Evolutionary conservation across 75 land plant species (phyloP).

Genomic region (Larix kaempferi): DNA sequence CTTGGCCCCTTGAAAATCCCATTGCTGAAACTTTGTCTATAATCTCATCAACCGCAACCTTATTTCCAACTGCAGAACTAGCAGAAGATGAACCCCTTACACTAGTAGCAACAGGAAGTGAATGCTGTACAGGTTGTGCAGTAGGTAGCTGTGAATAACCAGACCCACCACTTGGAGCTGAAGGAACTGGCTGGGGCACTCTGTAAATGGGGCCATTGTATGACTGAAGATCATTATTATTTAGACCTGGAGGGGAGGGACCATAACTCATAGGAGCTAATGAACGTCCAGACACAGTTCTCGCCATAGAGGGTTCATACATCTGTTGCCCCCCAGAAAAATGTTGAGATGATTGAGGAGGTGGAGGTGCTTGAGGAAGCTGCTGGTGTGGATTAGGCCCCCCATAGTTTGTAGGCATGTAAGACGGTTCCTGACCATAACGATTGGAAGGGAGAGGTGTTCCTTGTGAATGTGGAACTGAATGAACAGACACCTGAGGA

Average conservation of each 20-base stretch:
- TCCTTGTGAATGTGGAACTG: constrained; percentile 1
- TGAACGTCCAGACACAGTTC: neutral
- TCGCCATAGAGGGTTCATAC: constrained; percentile 14
- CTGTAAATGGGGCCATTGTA: constrained; percentile 23
- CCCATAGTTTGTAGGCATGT: neutral
- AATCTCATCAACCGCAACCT: constrained; percentile 31
- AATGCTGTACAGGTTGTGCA: constrained; percentile 31
- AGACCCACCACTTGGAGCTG: constrained; percentile 37
- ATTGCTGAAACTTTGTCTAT: constrained; percentile 40
- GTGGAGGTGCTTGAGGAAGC: constrained; percentile 14
- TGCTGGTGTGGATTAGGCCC: constrained; percentile 2
- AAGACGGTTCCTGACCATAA: no score
- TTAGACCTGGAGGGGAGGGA: neutral
- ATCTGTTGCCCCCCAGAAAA: constrained; percentile 8
- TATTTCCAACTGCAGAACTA: constrained; percentile 17
- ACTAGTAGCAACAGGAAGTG: constrained; percentile 19
- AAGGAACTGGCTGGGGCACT: constrained; percentile 26
- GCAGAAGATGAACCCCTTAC: constrained; percentile 6
- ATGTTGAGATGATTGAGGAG: constrained; percentile 15
- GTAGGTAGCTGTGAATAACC: constrained; percentile 43
- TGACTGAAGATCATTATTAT: constrained; percentile 1
- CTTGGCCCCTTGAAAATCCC: constrained; percentile 49
- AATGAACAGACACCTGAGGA: neutral
- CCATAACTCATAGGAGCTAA: neutral
- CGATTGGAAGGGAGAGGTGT: no score